Conservation (phyloP, 306 rosid species). For the Echinosophora koreensis region DNA sequence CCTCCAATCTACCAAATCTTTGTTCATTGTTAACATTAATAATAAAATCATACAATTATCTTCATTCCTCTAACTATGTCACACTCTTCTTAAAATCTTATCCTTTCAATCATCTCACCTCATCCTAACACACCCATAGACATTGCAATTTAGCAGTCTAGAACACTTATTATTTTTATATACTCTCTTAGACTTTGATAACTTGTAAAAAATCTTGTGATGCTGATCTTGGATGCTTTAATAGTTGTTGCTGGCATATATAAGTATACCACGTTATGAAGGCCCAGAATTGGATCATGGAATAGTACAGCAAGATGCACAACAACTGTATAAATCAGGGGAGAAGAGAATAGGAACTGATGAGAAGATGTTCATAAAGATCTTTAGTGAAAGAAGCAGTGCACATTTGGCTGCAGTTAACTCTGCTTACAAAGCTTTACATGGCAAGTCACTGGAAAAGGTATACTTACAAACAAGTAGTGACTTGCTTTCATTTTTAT, state of each 20-base stretch:
- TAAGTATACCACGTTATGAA: slow-evolving; percentile 69
- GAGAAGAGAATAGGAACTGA: slow-evolving; percentile 60
- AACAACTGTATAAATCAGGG: slow-evolving; percentile 48
- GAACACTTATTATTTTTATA: background rate
- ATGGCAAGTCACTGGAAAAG: slow-evolving; percentile 66
- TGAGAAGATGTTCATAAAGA: slow-evolving; percentile 60
- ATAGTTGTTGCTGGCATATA: slow-evolving; percentile 69
- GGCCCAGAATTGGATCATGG: slow-evolving; percentile 64
- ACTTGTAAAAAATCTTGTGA: background rate
- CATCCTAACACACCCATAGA: background rate
- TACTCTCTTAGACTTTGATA: background rate
- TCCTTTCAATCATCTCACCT: too few relatives aligned
- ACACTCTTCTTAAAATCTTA: too few relatives aligned
- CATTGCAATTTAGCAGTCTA: background rate
- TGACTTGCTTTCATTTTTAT: background rate
- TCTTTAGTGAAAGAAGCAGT: slow-evolving; percentile 73
- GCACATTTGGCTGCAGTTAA: slow-evolving; percentile 70
- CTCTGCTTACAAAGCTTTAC: slow-evolving; percentile 52
- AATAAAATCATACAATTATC: too few relatives aligned
- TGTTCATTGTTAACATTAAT: too few relatives aligned
- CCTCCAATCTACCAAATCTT: too few relatives aligned
- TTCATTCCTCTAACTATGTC: too few relatives aligned
- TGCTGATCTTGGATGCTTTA: background rate
- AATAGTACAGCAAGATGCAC: slow-evolving; percentile 51
- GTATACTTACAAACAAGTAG: slow-evolving; percentile 36